These are phyloP conservation scores for Colletotrichum phormii DNA, from an alignment of 2,329 filamentous ascomycete species.

Conservation along the genomic window DNA sequence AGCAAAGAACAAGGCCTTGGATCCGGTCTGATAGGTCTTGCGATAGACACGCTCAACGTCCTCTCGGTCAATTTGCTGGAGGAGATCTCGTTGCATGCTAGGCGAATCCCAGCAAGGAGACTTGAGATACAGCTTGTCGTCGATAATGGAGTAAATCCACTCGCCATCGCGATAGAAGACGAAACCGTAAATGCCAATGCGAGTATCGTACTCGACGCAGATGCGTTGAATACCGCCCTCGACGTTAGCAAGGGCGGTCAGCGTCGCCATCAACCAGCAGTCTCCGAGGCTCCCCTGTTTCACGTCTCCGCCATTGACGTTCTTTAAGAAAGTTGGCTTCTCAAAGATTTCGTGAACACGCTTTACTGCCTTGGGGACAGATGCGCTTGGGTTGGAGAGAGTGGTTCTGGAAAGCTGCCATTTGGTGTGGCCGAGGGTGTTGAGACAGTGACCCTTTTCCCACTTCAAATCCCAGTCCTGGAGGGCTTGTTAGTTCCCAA, in stretches of 20 bases:
- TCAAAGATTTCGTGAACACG: slow-evolving; percentile 81
- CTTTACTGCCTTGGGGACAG: slow-evolving; percentile 79
- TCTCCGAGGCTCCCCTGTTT: slow-evolving; percentile 84
- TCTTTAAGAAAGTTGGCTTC: slow-evolving; percentile 74
- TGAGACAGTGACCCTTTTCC: slow-evolving; percentile 67
- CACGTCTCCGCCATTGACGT: slow-evolving; percentile 77
- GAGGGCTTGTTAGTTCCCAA: slow-evolving; percentile 5
- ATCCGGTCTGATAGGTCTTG: slow-evolving; percentile 79
- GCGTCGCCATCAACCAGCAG: slow-evolving; percentile 84
- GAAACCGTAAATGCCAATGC: slow-evolving; percentile 88
- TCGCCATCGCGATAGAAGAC: slow-evolving; percentile 90
- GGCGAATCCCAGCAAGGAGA: slow-evolving; percentile 86
- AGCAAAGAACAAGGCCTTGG: slow-evolving; percentile 82
- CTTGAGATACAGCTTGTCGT: slow-evolving; percentile 89
- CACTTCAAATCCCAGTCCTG: slow-evolving; percentile 78
- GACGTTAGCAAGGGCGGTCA: slow-evolving; percentile 82
- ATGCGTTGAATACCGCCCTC: slow-evolving; percentile 76
- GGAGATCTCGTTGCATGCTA: slow-evolving; percentile 77
- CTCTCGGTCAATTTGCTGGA: slow-evolving; percentile 80
- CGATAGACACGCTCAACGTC: slow-evolving; percentile 79
- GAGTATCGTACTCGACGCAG: slow-evolving; percentile 80
- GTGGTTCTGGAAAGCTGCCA: slow-evolving; percentile 63
- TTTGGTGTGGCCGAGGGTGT: slow-evolving; percentile 61
- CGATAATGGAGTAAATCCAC: slow-evolving; percentile 92
- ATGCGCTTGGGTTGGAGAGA: slow-evolving; percentile 58